phyloP scores from a whole-genome alignment of 176 grass and related monocot genomes.

The Canna indica region DNA sequence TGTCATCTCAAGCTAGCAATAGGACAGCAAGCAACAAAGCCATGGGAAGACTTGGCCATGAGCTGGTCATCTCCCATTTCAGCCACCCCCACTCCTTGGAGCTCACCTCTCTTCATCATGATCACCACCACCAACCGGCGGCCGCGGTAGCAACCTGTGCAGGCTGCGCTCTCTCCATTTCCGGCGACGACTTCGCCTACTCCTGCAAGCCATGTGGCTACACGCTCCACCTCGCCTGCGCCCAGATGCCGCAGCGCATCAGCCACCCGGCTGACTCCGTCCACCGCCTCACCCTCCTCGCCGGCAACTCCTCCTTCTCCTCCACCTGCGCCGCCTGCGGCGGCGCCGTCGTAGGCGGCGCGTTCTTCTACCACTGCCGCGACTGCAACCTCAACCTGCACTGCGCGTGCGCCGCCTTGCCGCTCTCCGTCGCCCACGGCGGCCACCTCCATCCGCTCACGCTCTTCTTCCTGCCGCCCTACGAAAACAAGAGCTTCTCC shows the following conservation, averaged over 20 bases:
- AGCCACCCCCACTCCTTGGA: constrained; percentile 4
- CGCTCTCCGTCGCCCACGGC: neutral
- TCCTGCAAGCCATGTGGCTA: neutral
- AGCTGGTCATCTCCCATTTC: neutral
- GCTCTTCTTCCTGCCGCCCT: neutral
- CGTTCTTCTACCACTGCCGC: neutral
- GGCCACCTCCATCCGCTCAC: neutral
- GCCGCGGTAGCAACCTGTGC: neutral
- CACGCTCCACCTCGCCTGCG: constrained; percentile 1
- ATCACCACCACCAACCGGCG: no score
- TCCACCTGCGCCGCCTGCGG: constrained; percentile 5
- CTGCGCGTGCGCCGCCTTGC: neutral
- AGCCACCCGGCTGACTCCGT: neutral
- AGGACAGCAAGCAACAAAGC: no score
- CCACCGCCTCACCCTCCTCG: constrained; percentile 2
- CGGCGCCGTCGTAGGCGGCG: neutral
- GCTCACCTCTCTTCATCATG: neutral
- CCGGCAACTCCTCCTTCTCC: neutral
- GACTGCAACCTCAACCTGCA: neutral
- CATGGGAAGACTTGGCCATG: neutral
- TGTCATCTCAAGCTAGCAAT: no score
- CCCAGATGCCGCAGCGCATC: constrained; percentile 11
- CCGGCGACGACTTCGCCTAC: neutral
- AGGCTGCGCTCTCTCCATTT: neutral
- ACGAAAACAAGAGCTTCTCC: neutral